A percentile compares a stretch with the other conserved stretches of the same genome.
Evolutionary conservation across 345 rosid genomes (phyloP).

Genomic region (Eucalyptus caleyi): DNA sequence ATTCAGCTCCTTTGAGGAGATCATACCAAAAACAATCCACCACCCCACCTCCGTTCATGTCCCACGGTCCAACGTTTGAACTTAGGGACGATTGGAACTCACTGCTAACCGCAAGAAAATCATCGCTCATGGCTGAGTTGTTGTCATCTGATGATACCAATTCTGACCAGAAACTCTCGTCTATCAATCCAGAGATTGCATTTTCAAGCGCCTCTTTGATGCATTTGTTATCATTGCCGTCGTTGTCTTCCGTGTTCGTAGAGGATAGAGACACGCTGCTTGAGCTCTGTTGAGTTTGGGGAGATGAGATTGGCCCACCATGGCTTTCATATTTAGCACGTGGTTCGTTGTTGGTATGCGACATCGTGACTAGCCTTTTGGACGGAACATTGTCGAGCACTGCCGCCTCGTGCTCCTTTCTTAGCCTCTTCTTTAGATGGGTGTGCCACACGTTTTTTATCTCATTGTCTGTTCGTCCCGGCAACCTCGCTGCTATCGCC

Average conservation of each 20-base stretch:
- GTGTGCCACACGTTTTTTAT: not conserved
- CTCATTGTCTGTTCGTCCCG: not conserved
- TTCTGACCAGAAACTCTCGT: not conserved
- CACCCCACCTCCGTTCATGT: not conserved
- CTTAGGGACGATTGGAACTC: not conserved
- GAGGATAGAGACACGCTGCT: not conserved
- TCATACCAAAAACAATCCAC: not conserved
- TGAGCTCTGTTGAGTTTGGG: not conserved
- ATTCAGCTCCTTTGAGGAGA: not conserved
- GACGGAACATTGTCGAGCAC: not conserved
- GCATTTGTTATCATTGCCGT: not conserved
- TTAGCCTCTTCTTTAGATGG: not conserved
- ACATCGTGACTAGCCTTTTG: not conserved
- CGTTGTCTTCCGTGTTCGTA: not conserved
- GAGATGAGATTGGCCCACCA: not conserved
- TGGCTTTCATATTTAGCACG: not conserved
- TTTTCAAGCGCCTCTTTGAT: not conserved
- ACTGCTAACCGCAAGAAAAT: not conserved
- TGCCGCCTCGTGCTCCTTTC: not conserved
- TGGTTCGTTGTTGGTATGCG: not conserved
- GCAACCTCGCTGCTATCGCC: not conserved
- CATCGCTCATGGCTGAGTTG: not conserved
- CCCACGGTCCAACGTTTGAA: not conserved
- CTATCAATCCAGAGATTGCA: not conserved
- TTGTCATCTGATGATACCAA: not conserved